These are phyloP conservation scores for Naumovozyma dairenensis DNA, from an alignment of 805 yeast species.

Conservation along the genomic window DNA sequence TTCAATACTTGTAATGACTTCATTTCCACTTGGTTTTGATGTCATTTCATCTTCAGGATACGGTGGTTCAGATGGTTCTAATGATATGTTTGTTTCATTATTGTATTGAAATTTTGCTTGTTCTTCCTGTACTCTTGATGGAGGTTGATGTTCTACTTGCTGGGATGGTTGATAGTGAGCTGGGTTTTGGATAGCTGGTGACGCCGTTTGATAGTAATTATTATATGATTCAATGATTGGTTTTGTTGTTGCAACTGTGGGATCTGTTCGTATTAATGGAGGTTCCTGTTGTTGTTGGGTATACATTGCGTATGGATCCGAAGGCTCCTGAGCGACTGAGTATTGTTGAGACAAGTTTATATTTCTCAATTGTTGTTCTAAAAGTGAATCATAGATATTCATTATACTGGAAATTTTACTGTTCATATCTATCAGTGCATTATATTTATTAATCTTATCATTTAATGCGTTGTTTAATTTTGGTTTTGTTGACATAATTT, in stretches of 20 bases:
- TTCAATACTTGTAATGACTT: too few species aligned
- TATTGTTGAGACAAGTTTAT: conserved; percentile 29
- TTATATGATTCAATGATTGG: conserved; percentile 1
- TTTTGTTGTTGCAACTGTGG: conserved; percentile 8
- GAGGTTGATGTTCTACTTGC: too few species aligned
- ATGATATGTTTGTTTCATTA: neutral
- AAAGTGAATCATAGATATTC: conserved; percentile 63
- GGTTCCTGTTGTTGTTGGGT: conserved; percentile 4
- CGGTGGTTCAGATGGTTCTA: conserved; percentile 20
- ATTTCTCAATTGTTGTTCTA: conserved; percentile 45
- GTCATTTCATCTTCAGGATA: conserved; percentile 22
- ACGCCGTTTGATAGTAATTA: too few species aligned
- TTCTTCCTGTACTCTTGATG: too few species aligned
- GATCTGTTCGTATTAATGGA: conserved; percentile 1
- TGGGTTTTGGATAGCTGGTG: too few species aligned
- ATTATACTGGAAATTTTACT: conserved; percentile 67
- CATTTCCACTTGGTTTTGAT: too few species aligned
- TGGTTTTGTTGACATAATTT: conserved; percentile 55
- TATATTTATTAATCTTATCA: conserved; percentile 51
- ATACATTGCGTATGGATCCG: conserved; percentile 19
- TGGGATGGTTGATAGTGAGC: too few species aligned
- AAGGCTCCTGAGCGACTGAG: conserved; percentile 18
- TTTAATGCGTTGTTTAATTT: conserved; percentile 53
- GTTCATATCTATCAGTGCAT: conserved; percentile 59
- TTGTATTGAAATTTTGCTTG: too few species aligned